Conservation (phyloP, 495 filamentous ascomycete species). For the Hapsidospora chrysogenum region DNA sequence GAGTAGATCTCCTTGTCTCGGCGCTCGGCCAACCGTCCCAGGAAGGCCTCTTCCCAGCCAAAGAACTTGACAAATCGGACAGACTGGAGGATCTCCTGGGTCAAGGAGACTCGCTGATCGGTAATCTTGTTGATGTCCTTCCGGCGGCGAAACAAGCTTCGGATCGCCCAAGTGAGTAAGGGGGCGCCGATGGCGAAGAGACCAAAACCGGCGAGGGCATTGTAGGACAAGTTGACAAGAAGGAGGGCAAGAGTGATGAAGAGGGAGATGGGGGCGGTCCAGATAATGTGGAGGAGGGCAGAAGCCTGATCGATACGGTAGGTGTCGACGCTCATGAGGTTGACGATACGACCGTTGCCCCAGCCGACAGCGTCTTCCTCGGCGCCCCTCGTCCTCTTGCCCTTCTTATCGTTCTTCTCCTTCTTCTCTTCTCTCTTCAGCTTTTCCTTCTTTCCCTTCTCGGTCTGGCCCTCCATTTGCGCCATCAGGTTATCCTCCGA, state of each 20-base stretch:
- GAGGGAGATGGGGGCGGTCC: slow-evolving; percentile 67
- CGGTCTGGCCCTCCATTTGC: slow-evolving; percentile 9
- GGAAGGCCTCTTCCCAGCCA: slow-evolving; percentile 81
- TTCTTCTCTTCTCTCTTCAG: slow-evolving; percentile 8
- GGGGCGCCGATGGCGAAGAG: slow-evolving; percentile 66
- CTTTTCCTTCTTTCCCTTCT: slow-evolving; percentile 2
- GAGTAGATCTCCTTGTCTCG: slow-evolving; percentile 56
- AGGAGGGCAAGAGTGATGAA: slow-evolving; percentile 64
- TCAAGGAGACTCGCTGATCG: slow-evolving; percentile 76
- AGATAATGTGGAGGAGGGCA: slow-evolving; percentile 77
- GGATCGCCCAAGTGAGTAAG: slow-evolving; percentile 54
- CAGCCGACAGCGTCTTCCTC: slow-evolving; percentile 53
- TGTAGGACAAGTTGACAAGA: slow-evolving; percentile 73
- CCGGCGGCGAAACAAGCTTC: slow-evolving; percentile 50
- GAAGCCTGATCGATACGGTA: slow-evolving; percentile 75
- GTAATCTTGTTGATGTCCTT: slow-evolving; percentile 79
- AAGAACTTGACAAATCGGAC: slow-evolving; percentile 95
- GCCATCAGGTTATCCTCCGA: slow-evolving; percentile 17
- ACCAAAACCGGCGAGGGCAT: slow-evolving; percentile 73
- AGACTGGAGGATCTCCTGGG: slow-evolving; percentile 80
- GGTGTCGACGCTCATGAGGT: slow-evolving; percentile 86
- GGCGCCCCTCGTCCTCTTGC: slow-evolving; percentile 15
- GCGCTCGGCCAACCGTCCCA: slow-evolving; percentile 55
- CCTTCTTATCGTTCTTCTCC: slow-evolving; percentile 2
- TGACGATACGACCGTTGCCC: slow-evolving; percentile 80